Conservation (phyloP, 176 grass and related monocot genomes). For the Raddia guianensis region DNA sequence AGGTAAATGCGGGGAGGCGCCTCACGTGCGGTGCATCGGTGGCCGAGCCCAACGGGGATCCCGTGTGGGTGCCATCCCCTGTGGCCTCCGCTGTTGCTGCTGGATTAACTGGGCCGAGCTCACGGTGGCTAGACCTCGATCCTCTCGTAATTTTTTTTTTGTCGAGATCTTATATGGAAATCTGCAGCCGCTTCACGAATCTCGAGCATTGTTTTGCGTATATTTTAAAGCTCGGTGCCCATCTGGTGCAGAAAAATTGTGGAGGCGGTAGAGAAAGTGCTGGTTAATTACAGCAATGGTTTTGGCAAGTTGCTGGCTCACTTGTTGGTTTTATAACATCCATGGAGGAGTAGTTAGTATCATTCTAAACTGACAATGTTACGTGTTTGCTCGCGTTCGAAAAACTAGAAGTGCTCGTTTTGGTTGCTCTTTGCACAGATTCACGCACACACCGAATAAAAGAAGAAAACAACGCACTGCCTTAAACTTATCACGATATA, state of each 20-base stretch:
- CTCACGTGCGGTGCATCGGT: conserved; percentile 51
- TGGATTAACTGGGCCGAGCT: no score
- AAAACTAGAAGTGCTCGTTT: no score
- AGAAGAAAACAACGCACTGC: no score
- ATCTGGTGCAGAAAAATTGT: neutral
- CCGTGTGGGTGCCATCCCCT: neutral
- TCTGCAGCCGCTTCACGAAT: neutral
- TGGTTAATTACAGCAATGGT: neutral
- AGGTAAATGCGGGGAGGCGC: conserved; percentile 38
- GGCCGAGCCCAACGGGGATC: conserved; percentile 7
- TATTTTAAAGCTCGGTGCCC: neutral
- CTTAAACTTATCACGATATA: no score
- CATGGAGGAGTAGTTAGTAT: no score
- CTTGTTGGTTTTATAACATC: no score
- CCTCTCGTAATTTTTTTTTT: no score
- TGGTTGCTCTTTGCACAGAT: no score
- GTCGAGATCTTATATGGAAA: neutral
- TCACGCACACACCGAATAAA: no score
- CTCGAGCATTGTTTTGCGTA: neutral
- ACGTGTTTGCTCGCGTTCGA: no score
- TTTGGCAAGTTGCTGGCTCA: neutral
- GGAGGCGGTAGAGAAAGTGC: neutral
- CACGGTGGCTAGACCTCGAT: no score
- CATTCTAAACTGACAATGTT: no score
- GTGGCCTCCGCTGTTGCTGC: neutral